Evolutionary conservation across 768 basidiomycete species (phyloP), one percentile per base, ranked within the genome.

Genomic region (Fistulinella prunicolor): DNA sequence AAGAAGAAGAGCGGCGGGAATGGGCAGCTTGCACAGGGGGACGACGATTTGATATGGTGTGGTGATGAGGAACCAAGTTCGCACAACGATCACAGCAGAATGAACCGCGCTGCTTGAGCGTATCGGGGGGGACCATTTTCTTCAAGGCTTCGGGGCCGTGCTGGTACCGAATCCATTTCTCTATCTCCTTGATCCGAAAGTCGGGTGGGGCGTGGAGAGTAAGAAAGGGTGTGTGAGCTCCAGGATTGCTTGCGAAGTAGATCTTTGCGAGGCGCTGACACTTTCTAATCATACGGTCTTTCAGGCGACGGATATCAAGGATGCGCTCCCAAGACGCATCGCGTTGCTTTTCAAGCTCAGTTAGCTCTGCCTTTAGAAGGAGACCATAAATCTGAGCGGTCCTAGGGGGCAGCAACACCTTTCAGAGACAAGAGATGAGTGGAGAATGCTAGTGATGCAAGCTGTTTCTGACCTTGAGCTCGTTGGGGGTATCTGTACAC

Each of bases 241-340:
- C 62, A 46, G 72, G 65, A 36, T 65, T 72, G 22, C 70, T 62
- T 24, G 72, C 61, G 12, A 76, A 68, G 42, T 67, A 60, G 46
- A 65, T 65, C 53, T 76, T 80, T 38, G 79, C 77, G 37, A 87
- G 68, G 46, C 82, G 79, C 54, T 81, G 80, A 61, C 84, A 87
- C 59, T 88, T 89, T 64, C 85, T 82, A 53, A 87, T 81, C 85
- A 88, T 86, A 49, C 86, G 78, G 63, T 89, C 86, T 70, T 89
- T 89, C 58, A 89, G 73, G 54, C 81, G 86, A 13, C 86, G 84
- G 40, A 89, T 85, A 62, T 86, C 77, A 52, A 85, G 71, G 58
- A 89, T 77, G 53, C 81, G 79, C 40, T 84, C 78, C 85, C 83
- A 87, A 49, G 79, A 77, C 19, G 82, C 73, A 28, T 68, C 59